These are phyloP conservation scores for Eucalyptus curtisii DNA, from an alignment of 345 rosid genomes.

Conservation along the genomic window DNA sequence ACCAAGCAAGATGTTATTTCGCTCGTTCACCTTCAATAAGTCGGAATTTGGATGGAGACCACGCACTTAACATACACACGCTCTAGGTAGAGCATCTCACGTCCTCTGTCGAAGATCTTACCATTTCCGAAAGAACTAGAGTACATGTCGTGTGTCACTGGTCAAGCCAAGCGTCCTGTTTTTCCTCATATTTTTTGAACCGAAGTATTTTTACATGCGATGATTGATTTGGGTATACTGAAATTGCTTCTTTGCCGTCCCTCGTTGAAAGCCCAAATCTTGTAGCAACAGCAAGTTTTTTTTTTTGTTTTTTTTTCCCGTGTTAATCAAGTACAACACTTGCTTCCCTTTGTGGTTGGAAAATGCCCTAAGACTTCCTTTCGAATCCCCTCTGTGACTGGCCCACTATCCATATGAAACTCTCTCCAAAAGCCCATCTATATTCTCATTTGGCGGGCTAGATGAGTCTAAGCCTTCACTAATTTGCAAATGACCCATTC, in stretches of 20 bases:
- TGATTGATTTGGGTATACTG: neutral
- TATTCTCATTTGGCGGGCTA: neutral
- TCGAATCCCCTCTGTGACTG: neutral
- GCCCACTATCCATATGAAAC: neutral
- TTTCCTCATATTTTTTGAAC: neutral
- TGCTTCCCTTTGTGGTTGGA: neutral
- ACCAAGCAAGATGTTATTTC: neutral
- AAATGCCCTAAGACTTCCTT: neutral
- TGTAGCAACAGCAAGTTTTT: neutral
- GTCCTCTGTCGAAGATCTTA: neutral
- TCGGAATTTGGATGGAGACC: neutral
- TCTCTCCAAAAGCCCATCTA: neutral
- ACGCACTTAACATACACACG: neutral
- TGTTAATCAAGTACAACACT: neutral
- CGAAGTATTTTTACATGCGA: neutral
- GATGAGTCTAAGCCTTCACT: neutral
- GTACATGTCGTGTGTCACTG: neutral
- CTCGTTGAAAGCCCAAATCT: neutral
- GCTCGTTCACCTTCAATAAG: neutral
- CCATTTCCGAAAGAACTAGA: neutral
- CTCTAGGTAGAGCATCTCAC: neutral
- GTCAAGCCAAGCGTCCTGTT: neutral
- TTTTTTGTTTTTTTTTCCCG: fast-evolving
- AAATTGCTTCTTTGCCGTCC: no score
- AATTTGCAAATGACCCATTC: neutral